phyloP scores from a whole-genome alignment of 139 green algal species.

The Pseudopediastrum boryanum region DNA sequence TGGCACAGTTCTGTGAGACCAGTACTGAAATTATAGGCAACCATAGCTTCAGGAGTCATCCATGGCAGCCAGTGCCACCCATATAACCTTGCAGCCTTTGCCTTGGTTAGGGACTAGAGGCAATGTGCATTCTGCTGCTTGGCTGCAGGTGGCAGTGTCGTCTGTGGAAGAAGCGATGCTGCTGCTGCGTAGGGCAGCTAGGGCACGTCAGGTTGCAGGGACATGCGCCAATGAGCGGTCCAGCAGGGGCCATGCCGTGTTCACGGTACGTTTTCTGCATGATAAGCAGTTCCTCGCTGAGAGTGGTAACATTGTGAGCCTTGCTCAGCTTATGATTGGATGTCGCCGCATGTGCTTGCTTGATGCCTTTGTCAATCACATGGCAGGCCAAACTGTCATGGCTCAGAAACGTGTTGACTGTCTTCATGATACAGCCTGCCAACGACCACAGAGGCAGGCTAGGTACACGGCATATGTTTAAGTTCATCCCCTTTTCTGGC shows the following conservation, averaged over 20 bases:
- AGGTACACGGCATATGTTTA: neutral
- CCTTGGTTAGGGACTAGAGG: too few relatives aligned
- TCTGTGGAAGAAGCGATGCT: slow-evolving; percentile 51
- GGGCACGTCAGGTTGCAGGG: slow-evolving; percentile 57
- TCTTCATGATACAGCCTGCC: too few relatives aligned
- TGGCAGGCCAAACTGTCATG: neutral
- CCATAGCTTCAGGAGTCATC: neutral
- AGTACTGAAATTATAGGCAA: neutral
- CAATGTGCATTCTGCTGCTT: neutral
- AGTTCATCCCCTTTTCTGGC: neutral
- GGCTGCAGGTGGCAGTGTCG: slow-evolving; percentile 40
- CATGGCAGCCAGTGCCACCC: neutral
- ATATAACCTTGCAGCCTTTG: neutral
- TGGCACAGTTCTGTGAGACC: neutral
- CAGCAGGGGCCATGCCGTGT: slow-evolving; percentile 79
- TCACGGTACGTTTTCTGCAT: slow-evolving; percentile 57
- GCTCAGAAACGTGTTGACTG: neutral
- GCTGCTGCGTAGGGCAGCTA: slow-evolving; percentile 47
- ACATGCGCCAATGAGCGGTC: slow-evolving; percentile 75
- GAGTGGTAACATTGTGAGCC: neutral
- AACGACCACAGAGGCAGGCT: neutral
- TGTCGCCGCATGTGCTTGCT: neutral
- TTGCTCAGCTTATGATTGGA: neutral
- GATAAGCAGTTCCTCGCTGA: neutral
- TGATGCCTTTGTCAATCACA: neutral